Evolutionary conservation across 345 rosid genomes (phyloP).

Genomic region (Sonneratia caseolaris): DNA sequence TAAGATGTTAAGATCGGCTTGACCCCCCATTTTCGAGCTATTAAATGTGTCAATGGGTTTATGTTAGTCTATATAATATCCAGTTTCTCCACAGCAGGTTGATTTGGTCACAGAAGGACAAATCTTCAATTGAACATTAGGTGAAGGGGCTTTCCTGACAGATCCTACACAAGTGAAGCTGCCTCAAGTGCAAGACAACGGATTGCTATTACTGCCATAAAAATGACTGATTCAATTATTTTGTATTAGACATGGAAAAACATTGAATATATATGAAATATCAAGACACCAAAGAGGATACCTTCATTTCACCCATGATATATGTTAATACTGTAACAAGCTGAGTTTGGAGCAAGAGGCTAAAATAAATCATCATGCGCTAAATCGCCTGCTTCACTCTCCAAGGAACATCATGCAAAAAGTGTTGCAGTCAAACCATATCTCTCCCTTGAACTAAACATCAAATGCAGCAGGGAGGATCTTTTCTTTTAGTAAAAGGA

Average conservation of each 20-base stretch:
- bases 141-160: background rate
- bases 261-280: background rate
- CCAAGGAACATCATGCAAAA: background rate
- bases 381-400: background rate
- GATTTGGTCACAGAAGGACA: background rate
- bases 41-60: too few relatives aligned
- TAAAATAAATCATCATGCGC: background rate
- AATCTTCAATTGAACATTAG: background rate
- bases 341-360: background rate
- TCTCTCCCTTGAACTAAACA: background rate
- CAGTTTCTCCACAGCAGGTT: too few relatives aligned
- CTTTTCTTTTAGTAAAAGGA: conserved; percentile 4
- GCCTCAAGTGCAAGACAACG: background rate
- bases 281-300: background rate
- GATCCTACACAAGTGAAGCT: background rate
- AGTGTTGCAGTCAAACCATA: background rate
- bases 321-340: background rate
- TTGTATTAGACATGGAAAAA: background rate
- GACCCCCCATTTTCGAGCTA: too few relatives aligned
- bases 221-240: background rate
- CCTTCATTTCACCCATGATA: background rate
- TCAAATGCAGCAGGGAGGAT: background rate
- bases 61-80: too few relatives aligned
- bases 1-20: too few relatives aligned
- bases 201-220: background rate